Percentiles rank a stretch among this genome's conserved stretches.
Evolutionary conservation across 1,284 basidiomycete species (phyloP).

Genomic region (Leccinum fallax): DNA sequence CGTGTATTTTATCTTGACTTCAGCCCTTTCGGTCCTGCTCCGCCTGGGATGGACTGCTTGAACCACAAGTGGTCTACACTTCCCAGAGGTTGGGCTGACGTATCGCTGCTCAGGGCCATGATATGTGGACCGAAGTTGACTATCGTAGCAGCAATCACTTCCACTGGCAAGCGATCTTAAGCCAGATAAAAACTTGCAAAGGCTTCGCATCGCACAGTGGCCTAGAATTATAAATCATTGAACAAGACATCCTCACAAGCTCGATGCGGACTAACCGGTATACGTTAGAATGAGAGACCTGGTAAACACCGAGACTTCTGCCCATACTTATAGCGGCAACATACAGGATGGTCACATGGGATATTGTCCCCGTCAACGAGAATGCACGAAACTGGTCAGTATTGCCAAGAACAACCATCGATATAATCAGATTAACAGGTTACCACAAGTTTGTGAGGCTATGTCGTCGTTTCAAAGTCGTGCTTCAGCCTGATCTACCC

Average conservation of each 20-base stretch:
- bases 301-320: not conserved
- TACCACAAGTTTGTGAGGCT: no score
- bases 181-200: no score
- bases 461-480: no score
- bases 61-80: constrained; percentile 26
- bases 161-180: not conserved
- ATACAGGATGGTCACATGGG: not conserved
- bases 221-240: not conserved
- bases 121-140: constrained; percentile 18
- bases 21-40: not conserved
- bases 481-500: no score
- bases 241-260: not conserved
- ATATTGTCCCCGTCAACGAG: not conserved
- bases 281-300: not conserved
- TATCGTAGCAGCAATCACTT: constrained; percentile 17
- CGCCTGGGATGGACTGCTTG: constrained; percentile 23
- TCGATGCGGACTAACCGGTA: constrained; percentile 14
- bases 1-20: constrained; percentile 4
- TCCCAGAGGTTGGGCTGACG: constrained; percentile 24
- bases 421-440: no score
- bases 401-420: not conserved
- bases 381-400: not conserved
- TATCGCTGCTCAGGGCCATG: constrained; percentile 25
- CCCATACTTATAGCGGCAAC: constrained; percentile 11
- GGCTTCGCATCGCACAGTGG: constrained; percentile 1